A percentile compares a stretch with the other conserved stretches of the same genome.
These are phyloP conservation scores for Chlorella variabilis DNA, from an alignment of 163 green algal species.

Conservation along the genomic window DNA sequence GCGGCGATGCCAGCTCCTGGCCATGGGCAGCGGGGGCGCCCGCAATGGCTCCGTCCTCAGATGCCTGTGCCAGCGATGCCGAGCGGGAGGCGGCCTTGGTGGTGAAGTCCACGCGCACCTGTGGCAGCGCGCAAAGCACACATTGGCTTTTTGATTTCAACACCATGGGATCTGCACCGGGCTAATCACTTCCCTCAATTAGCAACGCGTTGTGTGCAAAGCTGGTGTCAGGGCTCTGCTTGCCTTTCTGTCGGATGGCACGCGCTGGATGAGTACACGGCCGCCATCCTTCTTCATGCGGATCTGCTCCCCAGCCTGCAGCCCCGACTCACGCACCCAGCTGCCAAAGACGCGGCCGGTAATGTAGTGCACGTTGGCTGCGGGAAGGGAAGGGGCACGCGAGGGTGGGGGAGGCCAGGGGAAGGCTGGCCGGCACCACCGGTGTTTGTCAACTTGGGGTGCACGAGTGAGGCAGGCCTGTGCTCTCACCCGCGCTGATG, in stretches of 20 bases:
- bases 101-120: slow-evolving; percentile 21
- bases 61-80: not conserved
- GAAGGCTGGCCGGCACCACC: not conserved
- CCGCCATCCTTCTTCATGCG: slow-evolving; percentile 24
- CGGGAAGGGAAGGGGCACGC: not conserved
- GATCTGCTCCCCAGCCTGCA: slow-evolving; percentile 42
- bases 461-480: no score
- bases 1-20: slow-evolving; percentile 18
- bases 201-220: no score
- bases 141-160: no score
- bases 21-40: not conserved
- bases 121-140: not conserved
- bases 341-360: slow-evolving; percentile 31
- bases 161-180: no score
- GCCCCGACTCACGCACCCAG: slow-evolving; percentile 38
- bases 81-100: slow-evolving; percentile 4
- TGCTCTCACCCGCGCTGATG: slow-evolving; percentile 16
- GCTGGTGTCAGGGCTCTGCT: no score
- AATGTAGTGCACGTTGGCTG: slow-evolving; percentile 50
- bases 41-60: not conserved
- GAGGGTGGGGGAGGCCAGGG: not conserved
- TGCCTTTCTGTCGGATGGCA: slow-evolving; percentile 29
- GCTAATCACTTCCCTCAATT: no score
- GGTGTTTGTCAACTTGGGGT: no score
- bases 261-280: slow-evolving; percentile 32